Evolutionary conservation across 2,329 filamentous ascomycete genomes (phyloP), one percentile per base, ranked within the genome.

Genomic region (Diaporthe humulicola): DNA sequence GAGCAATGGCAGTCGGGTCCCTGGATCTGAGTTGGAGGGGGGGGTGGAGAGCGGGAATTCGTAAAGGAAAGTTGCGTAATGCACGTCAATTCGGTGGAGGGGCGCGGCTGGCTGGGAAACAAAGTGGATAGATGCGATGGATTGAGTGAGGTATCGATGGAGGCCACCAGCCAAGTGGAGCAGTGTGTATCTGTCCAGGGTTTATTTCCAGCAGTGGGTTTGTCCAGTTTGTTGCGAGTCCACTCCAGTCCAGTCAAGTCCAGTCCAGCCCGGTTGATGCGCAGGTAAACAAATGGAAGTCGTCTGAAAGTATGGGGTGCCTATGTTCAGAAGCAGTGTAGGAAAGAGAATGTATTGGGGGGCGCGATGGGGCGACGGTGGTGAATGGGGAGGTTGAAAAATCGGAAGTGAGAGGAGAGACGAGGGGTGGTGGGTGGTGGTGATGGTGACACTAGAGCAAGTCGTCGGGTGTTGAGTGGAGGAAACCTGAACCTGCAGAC

Each of bases 81-180:
- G 74, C 71, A 75, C 74, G 74, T 74, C 71, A 75, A 74, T 60
- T 57, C 30, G 61, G 52, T 60, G 64, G 57, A 74, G 64, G 40
- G 48, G 61, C 33, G 56, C 42, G 72, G 72, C 70, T 64, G 70
- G 64, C 72, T 74, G 72, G 64, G 72, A 69, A 58, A 67, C 61
- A 58, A 54, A 25, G 52, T 48, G 56, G 58, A 73, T 67, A 73
- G 58, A 64, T 33, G 54, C 38, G 71, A 70, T 48, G 71, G 38
- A 38, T 57, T 28, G 64, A 38, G 64, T 45, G 64, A 67, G 64
- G 52, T 67, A n/a, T 67, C 45, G 30, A 67, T 30, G 45, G 64
- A 67, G 64, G 64, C 45, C 64, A 67, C 30, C 64, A 67, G 64
- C 30, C 22, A 52, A 45, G 64, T 67, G 64, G 64, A 67, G 64